Evolutionary conservation across 495 filamentous ascomycete species (phyloP), one percentile per base, ranked within the genome.

Genomic region (Penicillium cinerascens): DNA sequence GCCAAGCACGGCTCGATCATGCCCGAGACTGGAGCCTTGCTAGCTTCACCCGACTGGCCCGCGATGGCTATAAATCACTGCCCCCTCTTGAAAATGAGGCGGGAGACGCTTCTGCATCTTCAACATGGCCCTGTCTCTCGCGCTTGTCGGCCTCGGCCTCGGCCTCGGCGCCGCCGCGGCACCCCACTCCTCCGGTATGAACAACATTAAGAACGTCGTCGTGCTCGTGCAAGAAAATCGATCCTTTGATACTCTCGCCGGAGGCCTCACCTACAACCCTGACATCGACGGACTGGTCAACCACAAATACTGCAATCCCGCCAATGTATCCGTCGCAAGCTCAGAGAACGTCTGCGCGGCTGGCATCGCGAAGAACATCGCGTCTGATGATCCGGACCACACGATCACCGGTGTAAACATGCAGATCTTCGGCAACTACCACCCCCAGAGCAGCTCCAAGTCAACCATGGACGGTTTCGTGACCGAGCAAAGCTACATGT

Each of bases 331-430:
- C 10, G 51, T 74, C 41, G 59, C 69, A 1, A 29, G 55, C 18
- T 64, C 63, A n/a, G 56, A 67, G 22, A 47, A 65, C 23, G 64
- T 74, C 35, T 78, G 77, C 53, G 68, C 64, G 3, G 55, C 57
- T 17, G 53, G 53, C 0, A 61, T 56, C 44, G 63, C 59, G 2
- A 70, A 70, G 47, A 67, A 67, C 23, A 40, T 69, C 27, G 66
- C 68, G 15, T 51, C 63, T 9, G 68, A 78, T 53, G 77, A 80
- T 46, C 77, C 75, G 17, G 70, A 78, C 52, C 77, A 80, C 58
- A 68, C 66, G 36, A 72, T 80, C 54, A 66, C 61, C 16, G 77
- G 77, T 40, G 72, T 69, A 15, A 78, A 76, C 64, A 68, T 77
- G 60, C 70, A 79, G 59, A 55, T 78, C 51, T 78, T 72, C 57